Conservation (phyloP, 495 filamentous ascomycete genomes). For the Talaromyces ruber region DNA sequence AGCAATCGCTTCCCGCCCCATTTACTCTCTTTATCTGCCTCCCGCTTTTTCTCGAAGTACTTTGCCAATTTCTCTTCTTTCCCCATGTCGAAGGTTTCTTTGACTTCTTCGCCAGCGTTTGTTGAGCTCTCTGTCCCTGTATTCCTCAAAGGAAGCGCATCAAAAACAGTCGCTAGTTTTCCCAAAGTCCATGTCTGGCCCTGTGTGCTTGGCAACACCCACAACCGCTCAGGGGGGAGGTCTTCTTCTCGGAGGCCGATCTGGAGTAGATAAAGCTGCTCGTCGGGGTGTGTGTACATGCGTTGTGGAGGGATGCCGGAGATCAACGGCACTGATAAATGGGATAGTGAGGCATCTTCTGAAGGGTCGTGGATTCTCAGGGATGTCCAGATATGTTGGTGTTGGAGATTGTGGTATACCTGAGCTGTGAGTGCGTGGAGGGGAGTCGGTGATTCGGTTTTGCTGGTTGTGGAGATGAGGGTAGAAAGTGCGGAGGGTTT, state of each 20-base stretch:
- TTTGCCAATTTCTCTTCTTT: slow-evolving; percentile 26
- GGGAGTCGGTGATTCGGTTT: slow-evolving; percentile 17
- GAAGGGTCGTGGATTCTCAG: slow-evolving; percentile 46
- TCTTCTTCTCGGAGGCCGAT: slow-evolving; percentile 36
- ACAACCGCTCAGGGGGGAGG: slow-evolving; percentile 57
- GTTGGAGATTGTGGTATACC: slow-evolving; percentile 70
- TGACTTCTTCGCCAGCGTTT: slow-evolving; percentile 7
- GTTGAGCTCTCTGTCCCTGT: neutral
- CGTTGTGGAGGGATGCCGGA: slow-evolving; percentile 81
- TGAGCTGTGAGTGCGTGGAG: slow-evolving; percentile 50
- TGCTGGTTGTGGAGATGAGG: slow-evolving; percentile 21
- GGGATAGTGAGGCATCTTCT: slow-evolving; percentile 21
- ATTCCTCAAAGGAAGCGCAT: slow-evolving; percentile 43
- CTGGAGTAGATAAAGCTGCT: slow-evolving; percentile 73
- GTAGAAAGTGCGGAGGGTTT: slow-evolving; percentile 18
- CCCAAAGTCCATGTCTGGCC: slow-evolving; percentile 75
- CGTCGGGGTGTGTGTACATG: slow-evolving; percentile 88
- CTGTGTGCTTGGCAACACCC: slow-evolving; percentile 78
- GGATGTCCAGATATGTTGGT: slow-evolving; percentile 80
- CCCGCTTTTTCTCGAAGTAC: slow-evolving; percentile 30
- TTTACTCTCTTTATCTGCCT: slow-evolving; percentile 28
- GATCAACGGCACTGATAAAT: slow-evolving; percentile 55
- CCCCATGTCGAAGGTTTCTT: slow-evolving; percentile 14
- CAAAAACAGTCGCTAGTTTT: slow-evolving; percentile 72
- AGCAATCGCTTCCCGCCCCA: slow-evolving; percentile 61